A percentile compares a stretch with the other conserved stretches of the same genome.
Conservation (phyloP, 352 stramenopile genomes). For the Globisporangium ultimum region DNA sequence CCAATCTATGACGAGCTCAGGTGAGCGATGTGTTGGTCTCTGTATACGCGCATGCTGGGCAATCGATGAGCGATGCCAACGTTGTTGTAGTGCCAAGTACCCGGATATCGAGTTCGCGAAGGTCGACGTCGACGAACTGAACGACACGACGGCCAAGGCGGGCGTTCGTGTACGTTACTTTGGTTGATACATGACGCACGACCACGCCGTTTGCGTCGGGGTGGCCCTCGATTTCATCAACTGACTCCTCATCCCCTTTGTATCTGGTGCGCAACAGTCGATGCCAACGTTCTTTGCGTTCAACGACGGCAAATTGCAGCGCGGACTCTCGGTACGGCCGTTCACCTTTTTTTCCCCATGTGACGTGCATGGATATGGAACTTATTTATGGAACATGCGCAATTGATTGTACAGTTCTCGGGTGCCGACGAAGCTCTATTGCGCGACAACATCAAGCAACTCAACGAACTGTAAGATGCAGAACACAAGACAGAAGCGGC, state of each 20-base stretch:
- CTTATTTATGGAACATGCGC: not conserved
- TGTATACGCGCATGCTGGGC: not conserved
- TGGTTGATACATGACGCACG: not conserved
- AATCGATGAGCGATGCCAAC: not conserved
- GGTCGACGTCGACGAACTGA: slow-evolving; percentile 81
- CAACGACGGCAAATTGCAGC: slow-evolving; percentile 72
- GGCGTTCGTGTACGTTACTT: slow-evolving; percentile 69
- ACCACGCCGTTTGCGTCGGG: not conserved
- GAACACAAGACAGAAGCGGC: not conserved
- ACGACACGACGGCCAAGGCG: slow-evolving; percentile 73
- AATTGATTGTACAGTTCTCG: slow-evolving; percentile 49
- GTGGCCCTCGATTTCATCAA: not conserved
- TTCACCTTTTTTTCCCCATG: not conserved
- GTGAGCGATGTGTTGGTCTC: slow-evolving; percentile 18
- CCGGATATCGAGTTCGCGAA: slow-evolving; percentile 80
- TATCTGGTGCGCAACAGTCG: slow-evolving; percentile 34
- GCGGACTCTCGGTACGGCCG: slow-evolving; percentile 61
- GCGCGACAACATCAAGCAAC: slow-evolving; percentile 65
- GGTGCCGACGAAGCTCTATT: slow-evolving; percentile 75
- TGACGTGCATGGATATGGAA: not conserved
- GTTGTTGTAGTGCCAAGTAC: slow-evolving; percentile 39
- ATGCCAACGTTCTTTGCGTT: slow-evolving; percentile 90
- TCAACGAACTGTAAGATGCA: slow-evolving; percentile 57
- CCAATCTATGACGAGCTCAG: slow-evolving; percentile 86
- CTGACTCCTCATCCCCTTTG: slow-evolving; percentile 1